phyloP scores from a whole-genome alignment of 768 basidiomycete species.

The Chalciporus chontae region DNA sequence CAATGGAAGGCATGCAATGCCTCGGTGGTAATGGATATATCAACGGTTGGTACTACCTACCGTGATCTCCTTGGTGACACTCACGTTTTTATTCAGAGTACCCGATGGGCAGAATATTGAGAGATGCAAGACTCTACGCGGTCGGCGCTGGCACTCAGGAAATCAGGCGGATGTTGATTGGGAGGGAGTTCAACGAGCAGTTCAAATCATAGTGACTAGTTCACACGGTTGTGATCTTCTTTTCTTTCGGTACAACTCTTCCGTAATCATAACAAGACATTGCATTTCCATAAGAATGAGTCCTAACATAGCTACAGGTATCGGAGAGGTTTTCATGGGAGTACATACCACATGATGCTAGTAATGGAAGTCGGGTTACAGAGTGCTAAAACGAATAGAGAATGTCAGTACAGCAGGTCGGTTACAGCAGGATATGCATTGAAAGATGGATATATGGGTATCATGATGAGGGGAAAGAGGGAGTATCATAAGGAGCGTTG shows the following conservation, averaged over 20 bases:
- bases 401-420: background rate
- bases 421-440: too few species aligned
- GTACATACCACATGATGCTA: background rate
- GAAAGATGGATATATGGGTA: background rate
- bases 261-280: background rate
- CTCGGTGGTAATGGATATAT: conserved; percentile 95
- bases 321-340: too few species aligned
- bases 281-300: background rate
- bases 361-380: background rate
- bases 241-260: too few species aligned
- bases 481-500: background rate
- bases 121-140: conserved; percentile 85
- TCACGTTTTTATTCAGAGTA: conserved; percentile 57
- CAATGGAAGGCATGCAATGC: conserved; percentile 89
- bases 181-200: conserved; percentile 85
- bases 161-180: conserved; percentile 91
- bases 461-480: background rate
- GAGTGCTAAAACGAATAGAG: background rate
- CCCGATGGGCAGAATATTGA: conserved; percentile 80
- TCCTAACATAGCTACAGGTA: background rate
- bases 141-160: conserved; percentile 98
- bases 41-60: conserved; percentile 55
- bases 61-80: background rate
- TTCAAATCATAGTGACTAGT: conserved; percentile 29
- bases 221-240: background rate